Evolutionary conservation across 23 red algal species (phyloP), one percentile per base, ranked within the genome.

Genomic region (Gracilaria vermiculophylla): DNA sequence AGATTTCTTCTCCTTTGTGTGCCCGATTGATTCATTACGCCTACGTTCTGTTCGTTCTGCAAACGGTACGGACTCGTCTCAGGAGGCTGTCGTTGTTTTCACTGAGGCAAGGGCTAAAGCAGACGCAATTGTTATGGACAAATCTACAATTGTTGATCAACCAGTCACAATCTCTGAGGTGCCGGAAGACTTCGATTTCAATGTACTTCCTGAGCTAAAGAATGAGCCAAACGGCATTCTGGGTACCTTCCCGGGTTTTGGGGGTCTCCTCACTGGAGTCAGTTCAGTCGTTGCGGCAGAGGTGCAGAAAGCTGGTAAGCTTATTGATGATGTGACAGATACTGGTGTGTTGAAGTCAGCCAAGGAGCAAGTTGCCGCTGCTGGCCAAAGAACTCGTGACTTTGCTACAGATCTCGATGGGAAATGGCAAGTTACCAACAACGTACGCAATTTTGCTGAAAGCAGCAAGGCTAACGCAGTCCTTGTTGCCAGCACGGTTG

Each of bases 1-100:
- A 69, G 87, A 91, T 28, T 91, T 91, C 60, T 91, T 91, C 62
- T 91, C 87, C 11, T 91, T 91, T 60, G 76, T 73, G 5, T 73
- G 87, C 37, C 62, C 87, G 20, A 74, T 91, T 55, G 75, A 54
- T 24, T 35, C 21, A 36, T 58, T 78, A 34, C 87, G 87, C 76
- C 21, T 88, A 54, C 84, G 84, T 49, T 76, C 69, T 77, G 47
- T 91, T 2, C 53, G 64, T 32, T 55, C 69, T 12, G 25, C 42
- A 31, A 58, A 66, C 48, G 73, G 74, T 13, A 47, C 27, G 20
- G 61, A 80, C 29, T 37, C 58, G 31, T 51, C 72, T 27, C 75
- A 76, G 32, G 74, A 81, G 34, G 87, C 87, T 25, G 47, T 91
- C 42, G 87, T 91, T 39, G 50, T 91, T 50, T 91, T 91, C 27